Percentiles rank a stretch among this genome's conserved stretches.
These are phyloP conservation scores for Wilcoxina mikolae DNA, from an alignment of 495 filamentous ascomycete species.

Conservation along the genomic window DNA sequence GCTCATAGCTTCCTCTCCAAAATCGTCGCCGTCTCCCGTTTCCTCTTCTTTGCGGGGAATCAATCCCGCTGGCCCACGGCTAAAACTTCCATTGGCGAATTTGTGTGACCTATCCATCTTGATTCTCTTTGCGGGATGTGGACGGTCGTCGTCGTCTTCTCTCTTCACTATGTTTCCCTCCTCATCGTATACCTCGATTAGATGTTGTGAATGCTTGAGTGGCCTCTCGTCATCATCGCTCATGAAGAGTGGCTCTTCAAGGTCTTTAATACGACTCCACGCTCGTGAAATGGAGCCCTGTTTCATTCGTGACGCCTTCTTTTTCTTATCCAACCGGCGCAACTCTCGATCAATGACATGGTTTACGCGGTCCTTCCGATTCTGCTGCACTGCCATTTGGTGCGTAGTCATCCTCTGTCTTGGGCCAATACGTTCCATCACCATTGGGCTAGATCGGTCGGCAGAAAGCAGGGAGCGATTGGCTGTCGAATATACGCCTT, in stretches of 20 bases:
- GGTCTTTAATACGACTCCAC: conserved; percentile 47
- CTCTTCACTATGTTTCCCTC: conserved; percentile 14
- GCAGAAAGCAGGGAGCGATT: not conserved
- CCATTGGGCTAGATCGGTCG: conserved; percentile 3
- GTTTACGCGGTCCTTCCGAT: conserved; percentile 73
- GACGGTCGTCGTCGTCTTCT: conserved; percentile 2
- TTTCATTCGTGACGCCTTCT: conserved; percentile 44
- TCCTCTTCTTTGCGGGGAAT: conserved; percentile 49
- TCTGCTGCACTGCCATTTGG: conserved; percentile 80
- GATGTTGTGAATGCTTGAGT: conserved; percentile 12
- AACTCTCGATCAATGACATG: conserved; percentile 69
- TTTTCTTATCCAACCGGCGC: conserved; percentile 44
- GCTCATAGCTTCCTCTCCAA: conserved; percentile 60
- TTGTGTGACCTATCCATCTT: conserved; percentile 15
- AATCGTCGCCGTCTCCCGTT: conserved; percentile 40
- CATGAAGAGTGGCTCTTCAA: conserved; percentile 59
- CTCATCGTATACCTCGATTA: conserved; percentile 10
- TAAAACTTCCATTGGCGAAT: conserved; percentile 6
- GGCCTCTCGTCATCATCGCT: conserved; percentile 52
- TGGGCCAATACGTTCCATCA: not conserved
- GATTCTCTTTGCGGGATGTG: conserved; percentile 16
- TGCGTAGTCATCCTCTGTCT: conserved; percentile 50
- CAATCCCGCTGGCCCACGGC: conserved; percentile 44
- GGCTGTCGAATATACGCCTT: too few species aligned
- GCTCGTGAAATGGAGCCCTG: conserved; percentile 54